A percentile compares a stretch with the other conserved stretches of the same genome.
Evolutionary conservation across 2,329 filamentous ascomycete genomes (phyloP).

Genomic region (Talaromyces sp.): DNA sequence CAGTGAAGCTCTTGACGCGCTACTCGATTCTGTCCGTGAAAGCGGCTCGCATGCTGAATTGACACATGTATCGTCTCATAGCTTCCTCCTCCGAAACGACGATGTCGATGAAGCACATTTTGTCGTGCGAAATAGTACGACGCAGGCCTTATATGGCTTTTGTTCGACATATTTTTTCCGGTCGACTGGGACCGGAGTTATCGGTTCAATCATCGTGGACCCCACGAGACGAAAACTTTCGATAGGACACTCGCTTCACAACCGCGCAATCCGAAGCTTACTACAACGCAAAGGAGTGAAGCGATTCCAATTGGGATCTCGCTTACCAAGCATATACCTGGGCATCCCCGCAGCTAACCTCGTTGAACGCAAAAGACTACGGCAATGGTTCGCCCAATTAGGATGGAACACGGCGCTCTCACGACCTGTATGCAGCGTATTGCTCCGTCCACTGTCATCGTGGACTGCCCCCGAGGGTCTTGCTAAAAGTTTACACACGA

Average conservation of each 20-base stretch:
- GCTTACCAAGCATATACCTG: conserved; percentile 79
- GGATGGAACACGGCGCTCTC: conserved; percentile 77
- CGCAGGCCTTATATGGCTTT: conserved; percentile 85
- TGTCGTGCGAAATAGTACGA: conserved; percentile 91
- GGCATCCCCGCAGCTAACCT: conserved; percentile 72
- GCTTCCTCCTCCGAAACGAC: conserved; percentile 70
- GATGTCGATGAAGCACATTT: conserved; percentile 80
- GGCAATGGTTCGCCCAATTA: conserved; percentile 83
- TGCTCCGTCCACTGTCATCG: conserved; percentile 65
- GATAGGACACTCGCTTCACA: conserved; percentile 85
- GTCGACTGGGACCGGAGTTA: conserved; percentile 66
- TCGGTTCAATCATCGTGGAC: conserved; percentile 87
- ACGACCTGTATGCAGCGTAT: conserved; percentile 66
- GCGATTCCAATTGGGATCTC: conserved; percentile 75
- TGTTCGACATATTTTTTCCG: conserved; percentile 81
- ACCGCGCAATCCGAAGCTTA: conserved; percentile 74
- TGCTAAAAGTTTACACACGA: conserved; percentile 67
- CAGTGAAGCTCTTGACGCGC: conserved; percentile 65
- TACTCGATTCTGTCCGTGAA: conserved; percentile 68
- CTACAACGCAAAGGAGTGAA: conserved; percentile 69
- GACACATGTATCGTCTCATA: conserved; percentile 64
- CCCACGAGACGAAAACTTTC: conserved; percentile 81
- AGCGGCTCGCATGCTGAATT: conserved; percentile 61
- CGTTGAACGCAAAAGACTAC: conserved; percentile 57
- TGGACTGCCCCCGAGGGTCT: conserved; percentile 78